Conservation (phyloP, 2,329 filamentous ascomycete species). For the Dactylonectria estremocensis region DNA sequence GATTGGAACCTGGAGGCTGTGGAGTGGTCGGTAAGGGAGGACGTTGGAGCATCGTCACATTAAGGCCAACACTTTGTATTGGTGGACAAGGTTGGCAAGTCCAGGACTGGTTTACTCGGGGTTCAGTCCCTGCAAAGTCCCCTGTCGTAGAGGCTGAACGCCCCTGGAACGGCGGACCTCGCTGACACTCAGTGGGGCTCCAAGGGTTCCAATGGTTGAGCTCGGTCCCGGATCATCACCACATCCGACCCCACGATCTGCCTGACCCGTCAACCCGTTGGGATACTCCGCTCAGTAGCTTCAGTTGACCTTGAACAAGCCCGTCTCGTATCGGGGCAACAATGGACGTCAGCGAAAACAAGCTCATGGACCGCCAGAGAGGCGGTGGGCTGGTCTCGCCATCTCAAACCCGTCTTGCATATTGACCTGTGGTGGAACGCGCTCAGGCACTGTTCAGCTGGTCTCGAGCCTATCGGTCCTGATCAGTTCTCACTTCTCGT, state of each 20-base stretch:
- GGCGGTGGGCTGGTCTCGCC: neutral
- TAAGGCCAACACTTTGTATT: neutral
- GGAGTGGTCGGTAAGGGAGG: neutral
- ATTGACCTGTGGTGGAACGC: neutral
- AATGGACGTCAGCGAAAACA: neutral
- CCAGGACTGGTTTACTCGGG: neutral
- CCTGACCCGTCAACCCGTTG: neutral
- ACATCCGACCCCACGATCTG: conserved; percentile 8
- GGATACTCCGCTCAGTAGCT: neutral
- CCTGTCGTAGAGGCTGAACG: neutral
- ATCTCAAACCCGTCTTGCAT: neutral
- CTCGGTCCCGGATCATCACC: conserved; percentile 15
- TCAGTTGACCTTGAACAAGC: neutral
- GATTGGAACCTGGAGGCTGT: neutral
- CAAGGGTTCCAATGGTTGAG: neutral
- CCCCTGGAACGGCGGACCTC: neutral
- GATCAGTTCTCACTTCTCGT: neutral
- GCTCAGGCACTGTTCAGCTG: neutral
- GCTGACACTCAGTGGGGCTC: conserved; percentile 9
- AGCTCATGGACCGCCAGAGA: neutral
- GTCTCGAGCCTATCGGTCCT: neutral
- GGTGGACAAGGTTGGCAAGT: neutral
- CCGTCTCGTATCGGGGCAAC: neutral
- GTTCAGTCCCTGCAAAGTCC: neutral
- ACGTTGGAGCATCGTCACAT: neutral